Conservation (phyloP, 2,329 filamentous ascomycete species). For the Aspergillus floridensis region DNA sequence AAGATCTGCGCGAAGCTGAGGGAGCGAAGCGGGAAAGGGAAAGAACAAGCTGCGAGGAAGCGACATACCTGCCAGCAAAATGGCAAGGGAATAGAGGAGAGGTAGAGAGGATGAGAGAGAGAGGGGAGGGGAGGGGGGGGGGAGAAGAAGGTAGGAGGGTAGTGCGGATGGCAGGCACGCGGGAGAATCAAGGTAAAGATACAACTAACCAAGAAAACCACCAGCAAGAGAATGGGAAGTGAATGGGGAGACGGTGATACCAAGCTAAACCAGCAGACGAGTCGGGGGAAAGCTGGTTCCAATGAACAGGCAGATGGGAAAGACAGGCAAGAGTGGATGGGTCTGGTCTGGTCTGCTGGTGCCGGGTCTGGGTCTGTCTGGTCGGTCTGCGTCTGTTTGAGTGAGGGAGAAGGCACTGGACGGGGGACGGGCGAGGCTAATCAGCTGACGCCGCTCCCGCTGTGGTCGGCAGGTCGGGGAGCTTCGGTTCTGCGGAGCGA, state of each 20-base stretch:
- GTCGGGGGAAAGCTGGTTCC: slow-evolving; percentile 11
- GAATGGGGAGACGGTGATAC: slow-evolving; percentile 3
- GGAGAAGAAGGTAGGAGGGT: neutral
- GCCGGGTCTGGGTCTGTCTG: slow-evolving; percentile 24
- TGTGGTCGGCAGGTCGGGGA: neutral
- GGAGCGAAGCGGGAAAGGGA: neutral
- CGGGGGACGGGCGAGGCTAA: slow-evolving; percentile 19
- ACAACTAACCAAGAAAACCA: slow-evolving; percentile 19
- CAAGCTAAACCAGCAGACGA: slow-evolving; percentile 6
- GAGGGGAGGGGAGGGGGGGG: too few relatives aligned
- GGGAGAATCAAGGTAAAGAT: slow-evolving; percentile 6
- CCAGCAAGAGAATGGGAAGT: slow-evolving; percentile 9
- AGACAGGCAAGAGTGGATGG: slow-evolving; percentile 16
- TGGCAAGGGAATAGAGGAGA: neutral
- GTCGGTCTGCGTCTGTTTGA: neutral
- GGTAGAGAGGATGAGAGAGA: neutral
- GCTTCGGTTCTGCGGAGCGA: neutral
- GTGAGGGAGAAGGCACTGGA: slow-evolving; percentile 9
- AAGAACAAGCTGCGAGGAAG: neutral
- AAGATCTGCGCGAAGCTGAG: slow-evolving; percentile 8
- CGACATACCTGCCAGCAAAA: slow-evolving; percentile 4
- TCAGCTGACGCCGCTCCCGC: slow-evolving; percentile 22
- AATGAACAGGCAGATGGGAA: slow-evolving; percentile 14
- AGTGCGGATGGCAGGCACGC: neutral
- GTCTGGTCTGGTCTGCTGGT: slow-evolving; percentile 11